A percentile compares a stretch with the other conserved stretches of the same genome.
Evolutionary conservation across 441 rosid species (phyloP).

Genomic region (Manihot esculenta): DNA sequence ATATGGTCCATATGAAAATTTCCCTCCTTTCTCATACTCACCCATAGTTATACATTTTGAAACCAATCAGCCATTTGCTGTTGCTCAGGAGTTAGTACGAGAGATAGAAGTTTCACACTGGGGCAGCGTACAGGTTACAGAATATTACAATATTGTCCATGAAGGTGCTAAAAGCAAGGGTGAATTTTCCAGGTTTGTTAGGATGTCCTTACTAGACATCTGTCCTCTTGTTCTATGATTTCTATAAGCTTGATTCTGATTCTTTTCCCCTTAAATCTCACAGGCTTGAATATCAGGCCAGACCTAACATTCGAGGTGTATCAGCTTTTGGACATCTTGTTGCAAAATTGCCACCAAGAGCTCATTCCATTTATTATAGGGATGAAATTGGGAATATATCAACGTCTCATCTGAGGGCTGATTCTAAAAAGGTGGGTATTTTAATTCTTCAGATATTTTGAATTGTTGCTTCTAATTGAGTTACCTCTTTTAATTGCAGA

Average conservation of each 20-base stretch:
- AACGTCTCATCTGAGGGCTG: conserved; percentile 75
- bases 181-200: conserved; percentile 78
- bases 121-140: conserved; percentile 90
- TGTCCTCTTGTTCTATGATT: not conserved
- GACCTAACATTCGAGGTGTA: conserved; percentile 62
- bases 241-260: conserved; percentile 16
- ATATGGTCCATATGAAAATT: conserved; percentile 84
- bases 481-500: conserved; percentile 51
- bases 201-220: not conserved
- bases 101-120: conserved; percentile 97
- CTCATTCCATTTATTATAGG: conserved; percentile 88
- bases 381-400: conserved; percentile 99
- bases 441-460: conserved; percentile 1
- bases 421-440: conserved; percentile 68
- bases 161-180: conserved; percentile 86
- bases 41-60: conserved; percentile 83
- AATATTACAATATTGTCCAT: conserved; percentile 73
- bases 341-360: conserved; percentile 87
- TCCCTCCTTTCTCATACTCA: conserved; percentile 61
- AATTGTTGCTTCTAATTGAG: conserved; percentile 20
- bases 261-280: conserved; percentile 20
- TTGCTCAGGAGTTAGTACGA: conserved; percentile 69
- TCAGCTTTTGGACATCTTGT: conserved; percentile 70
- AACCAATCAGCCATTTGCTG: conserved; percentile 79
- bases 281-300: conserved; percentile 91